phyloP scores from a whole-genome alignment of 1,284 basidiomycete species.

The Marasmius oreades region DNA sequence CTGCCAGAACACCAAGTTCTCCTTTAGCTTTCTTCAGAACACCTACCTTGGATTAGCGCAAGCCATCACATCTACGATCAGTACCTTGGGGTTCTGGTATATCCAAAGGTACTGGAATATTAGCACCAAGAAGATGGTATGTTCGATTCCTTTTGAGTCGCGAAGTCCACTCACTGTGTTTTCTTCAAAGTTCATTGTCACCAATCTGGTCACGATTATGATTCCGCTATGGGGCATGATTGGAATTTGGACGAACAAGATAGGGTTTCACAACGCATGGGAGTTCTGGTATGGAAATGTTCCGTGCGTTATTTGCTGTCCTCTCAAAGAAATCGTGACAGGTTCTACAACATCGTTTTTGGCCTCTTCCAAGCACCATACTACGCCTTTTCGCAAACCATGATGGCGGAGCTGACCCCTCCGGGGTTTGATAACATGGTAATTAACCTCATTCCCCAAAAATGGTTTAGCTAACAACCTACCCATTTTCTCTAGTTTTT shows the following conservation, averaged over 20 bases:
- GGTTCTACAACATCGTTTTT: conserved; percentile 79
- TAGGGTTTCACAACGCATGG: conserved; percentile 84
- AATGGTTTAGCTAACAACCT: neutral
- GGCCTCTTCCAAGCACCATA: conserved; percentile 86
- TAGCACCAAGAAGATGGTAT: conserved; percentile 72
- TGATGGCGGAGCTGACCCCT: conserved; percentile 84
- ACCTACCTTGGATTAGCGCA: conserved; percentile 77
- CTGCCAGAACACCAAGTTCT: conserved; percentile 78
- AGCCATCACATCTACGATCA: conserved; percentile 66
- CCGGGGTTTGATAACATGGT: conserved; percentile 84
- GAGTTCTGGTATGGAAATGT: conserved; percentile 64
- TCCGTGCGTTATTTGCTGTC: neutral
- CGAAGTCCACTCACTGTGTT: neutral
- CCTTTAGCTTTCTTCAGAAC: conserved; percentile 65
- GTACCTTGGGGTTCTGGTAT: conserved; percentile 77
- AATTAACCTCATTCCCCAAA: conserved; percentile 11
- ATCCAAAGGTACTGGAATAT: conserved; percentile 78
- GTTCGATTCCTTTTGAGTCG: conserved; percentile 10
- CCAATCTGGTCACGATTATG: conserved; percentile 71
- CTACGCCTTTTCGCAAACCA: conserved; percentile 82
- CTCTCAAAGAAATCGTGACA: conserved; percentile 20
- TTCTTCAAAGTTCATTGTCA: conserved; percentile 61
- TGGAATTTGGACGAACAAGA: conserved; percentile 73
- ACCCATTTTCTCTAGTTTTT: conserved; percentile 51
- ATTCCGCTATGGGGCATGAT: conserved; percentile 87